These are phyloP conservation scores for Guillardia theta DNA, from an alignment of 78 protist genomes.

Conservation along the genomic window DNA sequence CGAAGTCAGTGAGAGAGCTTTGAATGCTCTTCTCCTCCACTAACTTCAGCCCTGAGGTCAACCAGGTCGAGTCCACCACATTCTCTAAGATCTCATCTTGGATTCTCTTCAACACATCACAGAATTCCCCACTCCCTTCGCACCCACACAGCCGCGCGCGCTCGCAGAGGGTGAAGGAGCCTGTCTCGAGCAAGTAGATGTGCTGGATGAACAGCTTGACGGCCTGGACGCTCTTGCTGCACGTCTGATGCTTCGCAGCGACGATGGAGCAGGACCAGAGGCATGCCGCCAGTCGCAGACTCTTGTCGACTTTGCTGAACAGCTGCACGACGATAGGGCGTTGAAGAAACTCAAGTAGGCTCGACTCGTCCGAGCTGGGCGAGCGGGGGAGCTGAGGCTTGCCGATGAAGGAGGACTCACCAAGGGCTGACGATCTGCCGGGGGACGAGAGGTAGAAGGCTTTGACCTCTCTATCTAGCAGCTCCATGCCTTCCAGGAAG, in stretches of 20 bases:
- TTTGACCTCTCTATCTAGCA: background rate
- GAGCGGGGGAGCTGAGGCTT: background rate
- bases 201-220: background rate
- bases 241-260: background rate
- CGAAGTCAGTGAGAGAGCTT: background rate
- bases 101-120: background rate
- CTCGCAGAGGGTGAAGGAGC: background rate
- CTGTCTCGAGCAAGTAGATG: background rate
- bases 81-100: background rate
- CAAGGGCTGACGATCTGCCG: background rate
- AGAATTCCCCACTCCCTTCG: background rate
- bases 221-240: background rate
- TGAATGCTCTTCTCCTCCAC: background rate
- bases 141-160: background rate
- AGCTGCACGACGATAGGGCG: background rate
- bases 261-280: no score
- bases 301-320: background rate
- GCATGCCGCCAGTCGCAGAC: background rate
- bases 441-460: background rate
- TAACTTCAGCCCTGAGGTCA: background rate
- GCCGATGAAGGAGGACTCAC: background rate
- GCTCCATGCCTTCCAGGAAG: background rate
- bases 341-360: background rate
- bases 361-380: background rate
- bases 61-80: background rate